Base-by-base conservation (phyloP, 257 asterid genomes). In the Catharanthus roseus region DNA sequence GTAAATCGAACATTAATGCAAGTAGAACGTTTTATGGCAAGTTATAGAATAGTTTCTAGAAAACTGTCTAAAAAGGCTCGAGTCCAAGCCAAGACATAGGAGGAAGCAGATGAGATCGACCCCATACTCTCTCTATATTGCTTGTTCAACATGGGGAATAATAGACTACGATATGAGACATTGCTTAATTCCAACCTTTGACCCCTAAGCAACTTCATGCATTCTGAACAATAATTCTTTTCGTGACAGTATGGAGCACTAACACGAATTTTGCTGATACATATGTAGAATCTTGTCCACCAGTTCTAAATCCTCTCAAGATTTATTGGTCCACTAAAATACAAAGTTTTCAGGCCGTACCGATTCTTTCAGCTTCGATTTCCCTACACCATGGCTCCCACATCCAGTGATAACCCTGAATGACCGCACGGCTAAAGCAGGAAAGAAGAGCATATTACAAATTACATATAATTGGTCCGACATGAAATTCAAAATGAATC, bases 351-450 rank as follows among this genome's bases (percentile, higher is more conserved):
- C 67, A 57, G 31, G 29, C 19, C 88, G 69, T 85, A 93, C 99
- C 81, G 96, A 82, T 74, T 67, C 77, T 84, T 93, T 93, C 82
- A 93, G 84, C 86, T 85, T 89, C 2, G 97, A 91, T 82, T 88
- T 91, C 85, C 96, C 97, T 57, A 89, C 73, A 67, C 99, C 98
- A 77, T 90, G 96, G 78, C 88, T 85, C 68, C 97, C 99, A 68
- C 96, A 86, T 79, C 99, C 97, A 28, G 96, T 91, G 73, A 93
- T 93, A 74, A 91, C 96, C 85, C 96, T 80, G 84, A 93, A 91
- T 75, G 80, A 77, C 75, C 81, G 85, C 81, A 93, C 96, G 77
- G 97, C 97, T 93, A 76, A 65, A 78, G 55, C 74, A 60, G 77
- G 64, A 70, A 68, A 47, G 26, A 47, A 61, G 39, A 50, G 56